Conservation (phyloP, 495 filamentous ascomycete species). For the Patellaria atrata region DNA sequence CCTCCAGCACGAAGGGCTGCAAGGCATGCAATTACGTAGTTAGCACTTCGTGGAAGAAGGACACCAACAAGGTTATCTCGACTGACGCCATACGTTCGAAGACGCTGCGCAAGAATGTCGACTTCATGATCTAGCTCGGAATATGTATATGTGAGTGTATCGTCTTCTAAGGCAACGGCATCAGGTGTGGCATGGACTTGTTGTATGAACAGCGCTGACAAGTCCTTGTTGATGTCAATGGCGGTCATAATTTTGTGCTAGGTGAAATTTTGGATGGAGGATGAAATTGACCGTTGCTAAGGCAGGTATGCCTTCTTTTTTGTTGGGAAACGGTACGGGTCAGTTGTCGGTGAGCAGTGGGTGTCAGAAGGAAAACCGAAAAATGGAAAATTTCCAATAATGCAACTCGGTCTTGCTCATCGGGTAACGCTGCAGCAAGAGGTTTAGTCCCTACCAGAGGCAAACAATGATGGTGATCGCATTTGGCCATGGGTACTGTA, state of each 20-base stretch:
- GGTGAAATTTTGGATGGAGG: too few species aligned
- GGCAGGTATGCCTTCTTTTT: too few species aligned
- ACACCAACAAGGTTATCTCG: constrained; percentile 51
- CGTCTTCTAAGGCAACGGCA: constrained; percentile 47
- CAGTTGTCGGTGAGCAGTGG: too few species aligned
- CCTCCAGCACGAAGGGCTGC: constrained; percentile 52
- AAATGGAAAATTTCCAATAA: too few species aligned
- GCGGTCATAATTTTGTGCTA: constrained; percentile 36
- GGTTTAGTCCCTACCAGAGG: too few species aligned
- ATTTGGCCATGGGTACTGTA: too few species aligned
- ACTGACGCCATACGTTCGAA: constrained; percentile 43
- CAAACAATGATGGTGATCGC: too few species aligned
- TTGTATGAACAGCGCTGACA: constrained; percentile 42
- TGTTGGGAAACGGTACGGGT: too few species aligned
- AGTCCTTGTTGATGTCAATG: constrained; percentile 47
- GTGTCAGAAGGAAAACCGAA: too few species aligned
- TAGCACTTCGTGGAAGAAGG: constrained; percentile 47
- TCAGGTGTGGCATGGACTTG: constrained; percentile 46
- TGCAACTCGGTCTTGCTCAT: too few species aligned
- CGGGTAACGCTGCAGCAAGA: too few species aligned
- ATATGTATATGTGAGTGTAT: constrained; percentile 41
- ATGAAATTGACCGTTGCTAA: too few species aligned
- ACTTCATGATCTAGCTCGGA: constrained; percentile 44
- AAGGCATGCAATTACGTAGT: constrained; percentile 57
- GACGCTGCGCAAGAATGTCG: constrained; percentile 35